Evolutionary conservation across 176 grass and related monocot species (phyloP).

Genomic region (Alloteropsis semialata): DNA sequence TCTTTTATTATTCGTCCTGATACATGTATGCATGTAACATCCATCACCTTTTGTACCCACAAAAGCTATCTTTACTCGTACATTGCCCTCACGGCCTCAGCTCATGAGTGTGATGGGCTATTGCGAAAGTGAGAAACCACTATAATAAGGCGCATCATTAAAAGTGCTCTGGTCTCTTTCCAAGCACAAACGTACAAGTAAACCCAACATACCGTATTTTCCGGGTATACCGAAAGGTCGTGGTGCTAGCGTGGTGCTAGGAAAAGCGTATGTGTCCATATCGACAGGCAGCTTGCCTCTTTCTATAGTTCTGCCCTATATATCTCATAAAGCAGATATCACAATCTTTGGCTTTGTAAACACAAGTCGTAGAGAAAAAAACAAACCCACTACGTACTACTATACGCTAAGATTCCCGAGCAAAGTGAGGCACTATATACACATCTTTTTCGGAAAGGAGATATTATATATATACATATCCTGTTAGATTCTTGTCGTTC

Average conservation of each 20-base stretch:
- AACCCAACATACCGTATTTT: slow-evolving; percentile 12
- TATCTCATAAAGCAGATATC: slow-evolving; percentile 17
- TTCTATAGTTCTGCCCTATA: background rate
- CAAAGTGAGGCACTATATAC: background rate
- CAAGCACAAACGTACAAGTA: slow-evolving; percentile 17
- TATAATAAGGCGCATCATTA: slow-evolving; percentile 18
- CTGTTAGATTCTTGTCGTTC: slow-evolving; percentile 24
- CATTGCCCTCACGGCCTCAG: background rate
- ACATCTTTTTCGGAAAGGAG: too few relatives aligned
- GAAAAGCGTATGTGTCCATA: slow-evolving; percentile 8
- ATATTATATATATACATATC: background rate
- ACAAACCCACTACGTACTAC: background rate
- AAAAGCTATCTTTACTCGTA: background rate
- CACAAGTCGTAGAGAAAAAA: slow-evolving; percentile 14
- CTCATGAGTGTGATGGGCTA: slow-evolving; percentile 14
- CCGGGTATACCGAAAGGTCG: background rate
- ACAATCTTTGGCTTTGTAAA: slow-evolving; percentile 19
- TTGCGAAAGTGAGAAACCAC: slow-evolving; percentile 42
- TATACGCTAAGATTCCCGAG: background rate
- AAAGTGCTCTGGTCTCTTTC: slow-evolving; percentile 19
- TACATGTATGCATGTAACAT: background rate
- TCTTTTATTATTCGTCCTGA: background rate
- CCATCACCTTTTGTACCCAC: background rate
- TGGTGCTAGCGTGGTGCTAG: background rate
- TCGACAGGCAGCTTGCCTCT: background rate